Base-by-base conservation (phyloP, 2,329 filamentous ascomycete species). In the Leptographium procerum region DNA sequence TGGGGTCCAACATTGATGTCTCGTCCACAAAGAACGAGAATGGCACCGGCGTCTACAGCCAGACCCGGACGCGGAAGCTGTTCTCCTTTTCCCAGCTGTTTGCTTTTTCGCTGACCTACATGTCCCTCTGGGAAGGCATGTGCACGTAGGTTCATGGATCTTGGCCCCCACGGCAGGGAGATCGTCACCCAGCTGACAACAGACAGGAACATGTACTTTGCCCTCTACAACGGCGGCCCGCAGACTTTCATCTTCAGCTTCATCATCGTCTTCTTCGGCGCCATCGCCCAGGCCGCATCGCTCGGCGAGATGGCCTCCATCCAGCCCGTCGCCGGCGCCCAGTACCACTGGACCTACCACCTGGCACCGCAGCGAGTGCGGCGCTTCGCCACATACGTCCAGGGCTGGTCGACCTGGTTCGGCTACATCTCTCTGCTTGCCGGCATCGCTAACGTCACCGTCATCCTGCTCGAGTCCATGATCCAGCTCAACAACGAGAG, bases 401-500 rank as follows among this genome's bases (percentile, higher is more conserved):
- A 64, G 58, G 71, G 71, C 4, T 75, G 72, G 72, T 64, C 73
- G 9, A 75, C 72, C 1, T 74, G 71, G 71, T 69, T 72, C 52
- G 71, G 68, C 36, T 75, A 73, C 68, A 66, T 73, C 13, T 68
- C 69, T 2, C 63, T 68, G 10, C 65, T 71, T 3, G 67, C 69
- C 1, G 67, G 67, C n/a, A 66, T 68, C 19, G 66, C 68, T 22
- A 73, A 71, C 60, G 66, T 64, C 3, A 70, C 68, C 2, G 67
- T 68, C 1, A 69, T 69, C 29, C 68, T 71, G 61, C 66, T 72
- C 19, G 59, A 62, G 54, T 57, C 58, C 51, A 59, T 57, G 51
- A 59, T 62, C 47, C 52, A 59, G 51, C 57, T 59, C 24, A 60
- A 59, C 43, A 40, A 61, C 22, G 36, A 52, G 4, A 52, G 11